A percentile compares a stretch with the other conserved stretches of the same genome.
Conservation (phyloP, 352 stramenopile genomes). For the Stramenopiles sp. region DNA sequence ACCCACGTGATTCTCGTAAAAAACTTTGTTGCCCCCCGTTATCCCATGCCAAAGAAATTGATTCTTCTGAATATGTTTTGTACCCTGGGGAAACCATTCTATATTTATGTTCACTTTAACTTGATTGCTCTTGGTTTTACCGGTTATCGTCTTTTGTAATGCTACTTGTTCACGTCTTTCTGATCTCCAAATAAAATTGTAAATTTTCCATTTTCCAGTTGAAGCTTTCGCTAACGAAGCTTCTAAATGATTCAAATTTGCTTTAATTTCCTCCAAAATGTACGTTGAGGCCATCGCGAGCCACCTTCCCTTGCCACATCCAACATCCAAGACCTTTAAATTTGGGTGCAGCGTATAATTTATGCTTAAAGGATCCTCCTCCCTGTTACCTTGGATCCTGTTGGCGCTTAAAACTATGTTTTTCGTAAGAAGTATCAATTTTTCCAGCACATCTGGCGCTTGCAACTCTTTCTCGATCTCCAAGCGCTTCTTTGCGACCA, state of each 20-base stretch:
- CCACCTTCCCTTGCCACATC: background rate
- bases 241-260: background rate
- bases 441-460: background rate
- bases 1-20: no score
- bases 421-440: background rate
- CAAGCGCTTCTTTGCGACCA: background rate
- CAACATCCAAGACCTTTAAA: conserved; percentile 1
- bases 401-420: no score
- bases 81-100: background rate
- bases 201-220: background rate
- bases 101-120: background rate
- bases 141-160: no score
- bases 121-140: background rate
- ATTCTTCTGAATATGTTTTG: background rate
- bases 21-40: background rate
- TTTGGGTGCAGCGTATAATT: background rate
- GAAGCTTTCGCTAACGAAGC: background rate
- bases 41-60: background rate
- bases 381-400: no score
- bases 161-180: no score
- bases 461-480: background rate
- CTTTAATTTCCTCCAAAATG: background rate
- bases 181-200: background rate
- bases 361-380: background rate
- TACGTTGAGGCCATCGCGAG: background rate